Percentiles rank a stretch among this genome's conserved stretches.
These are phyloP conservation scores for Xylariaceae sp. DNA, from an alignment of 2,329 filamentous ascomycete species.

Conservation along the genomic window DNA sequence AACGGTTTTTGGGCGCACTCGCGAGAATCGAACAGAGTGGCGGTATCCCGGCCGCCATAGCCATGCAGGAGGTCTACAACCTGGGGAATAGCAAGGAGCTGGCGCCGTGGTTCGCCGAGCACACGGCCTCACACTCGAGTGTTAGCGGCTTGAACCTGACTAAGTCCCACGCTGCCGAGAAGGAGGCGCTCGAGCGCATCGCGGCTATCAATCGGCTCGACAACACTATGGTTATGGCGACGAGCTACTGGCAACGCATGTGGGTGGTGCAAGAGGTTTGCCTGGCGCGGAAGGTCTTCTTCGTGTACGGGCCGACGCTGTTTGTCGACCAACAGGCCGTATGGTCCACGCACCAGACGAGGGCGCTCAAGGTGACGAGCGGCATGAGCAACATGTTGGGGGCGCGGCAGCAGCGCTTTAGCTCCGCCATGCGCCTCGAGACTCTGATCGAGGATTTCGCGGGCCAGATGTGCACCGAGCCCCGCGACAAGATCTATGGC, in stretches of 20 bases:
- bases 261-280: conserved; percentile 19
- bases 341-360: not conserved
- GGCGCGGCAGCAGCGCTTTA: not conserved
- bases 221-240: conserved; percentile 3
- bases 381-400: conserved; percentile 3
- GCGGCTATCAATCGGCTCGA: not conserved
- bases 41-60: not conserved
- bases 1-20: too few relatives aligned
- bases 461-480: conserved; percentile 5
- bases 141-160: not conserved
- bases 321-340: not conserved
- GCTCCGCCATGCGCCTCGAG: conserved; percentile 7
- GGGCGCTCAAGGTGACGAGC: not conserved
- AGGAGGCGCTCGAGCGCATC: conserved; percentile 7
- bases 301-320: conserved; percentile 10
- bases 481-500: conserved; percentile 14
- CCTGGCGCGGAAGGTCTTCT: conserved; percentile 7
- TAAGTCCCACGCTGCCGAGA: not conserved
- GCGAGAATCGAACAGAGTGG: not conserved
- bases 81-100: conserved; percentile 11
- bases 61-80: not conserved
- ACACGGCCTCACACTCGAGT: not conserved
- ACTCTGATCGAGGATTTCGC: conserved; percentile 15
- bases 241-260: conserved; percentile 13
- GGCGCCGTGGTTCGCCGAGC: conserved; percentile 4